Base-by-base conservation (phyloP, 2,329 filamentous ascomycete genomes). In the Myriosclerotinia duriaeana region DNA sequence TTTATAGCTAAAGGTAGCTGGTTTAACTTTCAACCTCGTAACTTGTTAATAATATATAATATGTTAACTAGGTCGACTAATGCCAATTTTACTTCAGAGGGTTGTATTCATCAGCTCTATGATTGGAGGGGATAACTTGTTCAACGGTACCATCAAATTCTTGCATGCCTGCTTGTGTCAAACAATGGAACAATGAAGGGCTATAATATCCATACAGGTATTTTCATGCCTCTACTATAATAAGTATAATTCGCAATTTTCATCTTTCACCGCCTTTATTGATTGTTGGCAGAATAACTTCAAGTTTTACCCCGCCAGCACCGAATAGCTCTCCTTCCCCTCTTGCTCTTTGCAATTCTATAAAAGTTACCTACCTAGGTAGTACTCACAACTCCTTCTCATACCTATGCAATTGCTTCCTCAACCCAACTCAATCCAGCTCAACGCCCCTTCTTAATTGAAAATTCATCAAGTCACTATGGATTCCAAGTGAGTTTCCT, bases 221-320 rank as follows among this genome's bases (percentile, higher is more conserved):
- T 17, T 12, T 44, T 44, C 6, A 44, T 44, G 6, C 5, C 42
- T 20, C 30, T 34, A 34, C 30, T 1, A n/a, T n/a, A n/a, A n/a
- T n/a, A 34, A 34, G 42, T 44, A 12, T 17, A 17, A 44, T 20
- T 8, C 44, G 5, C 20, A 46, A 8, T 17, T 20, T 20, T 17
- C 44, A 46, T 46, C 44, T 48, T 48, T 15, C 56, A 46, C 56
- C 56, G 56, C 56, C 56, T 60, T 40, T 15, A 38, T 15, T 26
- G 36, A 40, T 40, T 60, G 48, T 30, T 60, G 56, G 42, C 56
- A 30, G 22, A 20, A 17, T 58, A 44, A 34, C 30, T 34, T 34
- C 30, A 34, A 38, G 40, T 42, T 56, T 26, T 36, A 48, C 56
- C 56, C 56, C 42, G 56, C 56, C 56, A 59, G 26, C 26, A 26